Conservation (phyloP, 495 filamentous ascomycete species). For the Hyaloscypha finlandica region DNA sequence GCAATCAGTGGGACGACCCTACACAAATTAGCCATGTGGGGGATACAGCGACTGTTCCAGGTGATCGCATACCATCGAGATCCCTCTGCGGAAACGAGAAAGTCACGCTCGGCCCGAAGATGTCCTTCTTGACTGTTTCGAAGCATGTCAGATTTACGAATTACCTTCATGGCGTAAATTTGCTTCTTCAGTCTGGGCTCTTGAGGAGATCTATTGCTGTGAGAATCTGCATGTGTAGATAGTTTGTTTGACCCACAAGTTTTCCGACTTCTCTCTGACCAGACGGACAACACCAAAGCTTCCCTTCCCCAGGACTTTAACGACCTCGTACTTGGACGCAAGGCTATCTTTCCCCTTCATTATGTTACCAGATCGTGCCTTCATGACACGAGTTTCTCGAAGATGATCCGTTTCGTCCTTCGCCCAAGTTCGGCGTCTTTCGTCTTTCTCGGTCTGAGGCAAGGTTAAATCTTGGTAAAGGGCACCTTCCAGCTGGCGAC, state of each 20-base stretch:
- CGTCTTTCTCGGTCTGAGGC: conserved; percentile 55
- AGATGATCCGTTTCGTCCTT: conserved; percentile 73
- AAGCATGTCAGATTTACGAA: conserved; percentile 89
- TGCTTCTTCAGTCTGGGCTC: conserved; percentile 42
- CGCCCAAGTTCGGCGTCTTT: conserved; percentile 58
- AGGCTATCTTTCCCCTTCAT: conserved; percentile 38
- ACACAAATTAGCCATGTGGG: conserved; percentile 5
- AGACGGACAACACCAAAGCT: conserved; percentile 92
- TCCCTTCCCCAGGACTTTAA: conserved; percentile 90
- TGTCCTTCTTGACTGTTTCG: conserved; percentile 90
- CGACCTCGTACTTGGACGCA: conserved; percentile 66
- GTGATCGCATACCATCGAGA: conserved; percentile 66
- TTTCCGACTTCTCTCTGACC: conserved; percentile 63
- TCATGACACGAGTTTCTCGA: conserved; percentile 70
- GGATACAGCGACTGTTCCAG: neutral
- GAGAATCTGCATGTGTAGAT: neutral
- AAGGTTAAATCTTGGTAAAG: conserved; percentile 54
- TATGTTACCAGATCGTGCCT: conserved; percentile 41
- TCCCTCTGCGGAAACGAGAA: conserved; percentile 79
- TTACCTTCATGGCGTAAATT: conserved; percentile 95
- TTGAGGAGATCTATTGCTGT: conserved; percentile 4
- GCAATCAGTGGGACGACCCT: conserved; percentile 82
- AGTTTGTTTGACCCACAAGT: conserved; percentile 3
- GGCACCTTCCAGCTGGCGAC: conserved; percentile 64
- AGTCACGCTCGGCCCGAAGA: conserved; percentile 87